These are phyloP conservation scores for Capsicum rhomboideum DNA, from an alignment of 257 asterid species.

Conservation along the genomic window DNA sequence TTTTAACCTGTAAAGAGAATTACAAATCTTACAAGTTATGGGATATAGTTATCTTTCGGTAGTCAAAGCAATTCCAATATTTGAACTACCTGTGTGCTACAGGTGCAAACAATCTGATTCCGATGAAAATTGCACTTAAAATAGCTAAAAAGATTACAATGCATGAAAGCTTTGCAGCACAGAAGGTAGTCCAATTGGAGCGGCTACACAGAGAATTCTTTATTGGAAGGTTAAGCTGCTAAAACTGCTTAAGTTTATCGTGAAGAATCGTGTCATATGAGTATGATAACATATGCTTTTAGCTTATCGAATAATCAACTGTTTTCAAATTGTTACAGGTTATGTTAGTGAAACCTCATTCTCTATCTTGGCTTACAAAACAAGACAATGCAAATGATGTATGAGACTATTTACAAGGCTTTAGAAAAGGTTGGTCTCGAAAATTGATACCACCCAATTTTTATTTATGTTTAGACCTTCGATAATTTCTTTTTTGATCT, in stretches of 20 bases:
- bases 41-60: not conserved
- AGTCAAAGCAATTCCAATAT: too few relatives aligned
- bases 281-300: too few relatives aligned
- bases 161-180: constrained; percentile 80
- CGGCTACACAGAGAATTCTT: too few relatives aligned
- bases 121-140: constrained; percentile 96
- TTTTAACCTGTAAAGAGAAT: too few relatives aligned
- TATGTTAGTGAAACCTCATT: not conserved
- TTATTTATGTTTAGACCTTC: too few relatives aligned
- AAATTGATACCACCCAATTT: constrained; percentile 47
- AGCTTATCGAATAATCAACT: too few relatives aligned
- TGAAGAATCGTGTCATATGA: too few relatives aligned
- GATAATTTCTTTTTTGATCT: too few relatives aligned
- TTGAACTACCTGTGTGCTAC: constrained; percentile 1
- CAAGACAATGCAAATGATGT: constrained; percentile 99
- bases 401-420: constrained; percentile 83
- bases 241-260: constrained; percentile 10
- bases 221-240: too few relatives aligned
- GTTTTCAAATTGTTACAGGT: not conserved
- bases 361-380: constrained; percentile 51
- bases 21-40: not conserved
- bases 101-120: constrained; percentile 95
- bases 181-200: constrained; percentile 73
- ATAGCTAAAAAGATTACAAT: constrained; percentile 68
- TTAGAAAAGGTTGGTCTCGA: constrained; percentile 90